Evolutionary conservation across 129 eudicot species (phyloP).

Genomic region (Lonicera japonica): DNA sequence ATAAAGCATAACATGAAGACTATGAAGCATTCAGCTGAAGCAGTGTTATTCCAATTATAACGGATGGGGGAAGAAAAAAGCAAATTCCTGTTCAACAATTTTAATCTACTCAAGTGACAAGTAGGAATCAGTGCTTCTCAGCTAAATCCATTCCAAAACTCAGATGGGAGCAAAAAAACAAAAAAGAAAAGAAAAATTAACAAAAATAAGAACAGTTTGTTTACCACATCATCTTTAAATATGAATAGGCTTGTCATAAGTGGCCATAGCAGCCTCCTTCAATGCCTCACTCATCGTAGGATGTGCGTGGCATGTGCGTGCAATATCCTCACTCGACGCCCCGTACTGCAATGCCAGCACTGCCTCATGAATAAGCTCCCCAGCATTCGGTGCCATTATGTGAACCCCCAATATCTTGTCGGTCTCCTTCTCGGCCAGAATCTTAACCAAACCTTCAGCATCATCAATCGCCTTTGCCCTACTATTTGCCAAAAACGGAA

Average conservation of each 20-base stretch:
- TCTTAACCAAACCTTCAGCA: constrained; percentile 83
- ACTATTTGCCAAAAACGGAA: constrained; percentile 78
- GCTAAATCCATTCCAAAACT: constrained; percentile 7
- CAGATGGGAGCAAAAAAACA: too few relatives aligned
- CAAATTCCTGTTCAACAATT: background rate
- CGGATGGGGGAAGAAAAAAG: background rate
- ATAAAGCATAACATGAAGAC: constrained; percentile 4
- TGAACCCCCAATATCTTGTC: constrained; percentile 83
- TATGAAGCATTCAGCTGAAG: constrained; percentile 1
- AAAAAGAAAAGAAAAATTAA: background rate
- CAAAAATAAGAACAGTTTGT: background rate
- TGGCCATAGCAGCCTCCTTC: constrained; percentile 94
- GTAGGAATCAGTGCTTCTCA: background rate
- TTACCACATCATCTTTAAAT: constrained; percentile 28
- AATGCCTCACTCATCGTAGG: constrained; percentile 93
- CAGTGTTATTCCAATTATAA: background rate
- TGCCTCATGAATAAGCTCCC: constrained; percentile 88
- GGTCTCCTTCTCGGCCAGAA: constrained; percentile 74
- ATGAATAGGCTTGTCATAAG: constrained; percentile 82
- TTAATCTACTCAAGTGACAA: constrained; percentile 7
- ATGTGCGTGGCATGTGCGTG: constrained; percentile 90
- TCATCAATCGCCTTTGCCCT: constrained; percentile 85
- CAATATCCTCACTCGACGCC: constrained; percentile 88
- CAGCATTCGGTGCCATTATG: constrained; percentile 81
- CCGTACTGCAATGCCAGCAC: constrained; percentile 66